Conservation (phyloP, 257 asterid genomes). For the Solanum sitiens region DNA sequence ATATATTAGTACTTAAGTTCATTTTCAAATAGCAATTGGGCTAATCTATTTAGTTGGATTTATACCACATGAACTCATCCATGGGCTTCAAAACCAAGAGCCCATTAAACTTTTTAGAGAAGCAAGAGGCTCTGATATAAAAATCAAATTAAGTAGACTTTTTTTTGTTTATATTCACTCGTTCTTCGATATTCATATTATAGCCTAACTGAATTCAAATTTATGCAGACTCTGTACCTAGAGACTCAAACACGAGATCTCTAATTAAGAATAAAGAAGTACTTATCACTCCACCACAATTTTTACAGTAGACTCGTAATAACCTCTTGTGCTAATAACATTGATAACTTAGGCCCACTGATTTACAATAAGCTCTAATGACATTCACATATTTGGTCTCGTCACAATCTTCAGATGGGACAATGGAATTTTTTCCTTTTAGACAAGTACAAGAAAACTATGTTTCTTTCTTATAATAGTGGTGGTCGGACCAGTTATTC, state of each 20-base stretch:
- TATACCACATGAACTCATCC: not conserved
- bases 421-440: not conserved
- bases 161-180: no score
- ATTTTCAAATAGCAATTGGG: not conserved
- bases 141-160: no score
- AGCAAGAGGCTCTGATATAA: no score
- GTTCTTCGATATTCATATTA: no score
- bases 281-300: no score
- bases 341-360: not conserved
- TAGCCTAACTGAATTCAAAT: accelerated
- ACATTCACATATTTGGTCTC: not conserved
- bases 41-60: not conserved
- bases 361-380: not conserved
- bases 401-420: not conserved
- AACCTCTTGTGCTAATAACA: not conserved
- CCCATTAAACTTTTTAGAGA: not conserved
- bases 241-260: accelerated
- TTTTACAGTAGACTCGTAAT: not conserved
- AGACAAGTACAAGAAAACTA: not conserved
- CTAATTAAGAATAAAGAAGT: accelerated
- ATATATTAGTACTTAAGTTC: not conserved
- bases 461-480: not conserved
- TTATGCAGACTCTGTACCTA: accelerated
- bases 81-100: not conserved
- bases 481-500: not conserved